Evolutionary conservation across 2,329 filamentous ascomycete species (phyloP).

Genomic region (Colletotrichum coccodes): DNA sequence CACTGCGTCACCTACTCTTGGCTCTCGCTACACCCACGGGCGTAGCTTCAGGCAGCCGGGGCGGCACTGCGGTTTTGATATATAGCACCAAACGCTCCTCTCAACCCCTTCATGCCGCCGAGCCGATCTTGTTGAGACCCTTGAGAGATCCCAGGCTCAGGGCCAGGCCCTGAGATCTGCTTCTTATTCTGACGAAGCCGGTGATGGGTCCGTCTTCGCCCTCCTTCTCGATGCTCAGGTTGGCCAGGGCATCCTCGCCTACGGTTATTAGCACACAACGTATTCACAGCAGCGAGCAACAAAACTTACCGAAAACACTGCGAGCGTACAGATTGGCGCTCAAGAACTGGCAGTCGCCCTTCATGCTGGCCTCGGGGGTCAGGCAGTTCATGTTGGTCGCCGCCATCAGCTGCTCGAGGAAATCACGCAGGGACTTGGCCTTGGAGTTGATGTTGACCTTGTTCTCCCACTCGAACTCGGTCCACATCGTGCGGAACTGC

Average conservation of each 20-base stretch:
- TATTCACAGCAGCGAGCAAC: neutral
- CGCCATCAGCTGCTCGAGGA: slow-evolving; percentile 94
- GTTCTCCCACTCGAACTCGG: slow-evolving; percentile 99
- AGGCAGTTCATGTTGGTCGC: slow-evolving; percentile 99
- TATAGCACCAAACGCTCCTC: slow-evolving; percentile 10
- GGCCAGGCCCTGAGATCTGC: slow-evolving; percentile 93
- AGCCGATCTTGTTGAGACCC: slow-evolving; percentile 85
- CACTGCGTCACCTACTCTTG: neutral
- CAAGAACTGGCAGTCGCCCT: slow-evolving; percentile 97
- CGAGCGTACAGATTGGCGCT: slow-evolving; percentile 96
- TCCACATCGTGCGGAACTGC: slow-evolving; percentile 99
- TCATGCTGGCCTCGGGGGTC: slow-evolving; percentile 94
- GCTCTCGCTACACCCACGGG: slow-evolving; percentile 20
- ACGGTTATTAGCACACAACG: slow-evolving; percentile 37
- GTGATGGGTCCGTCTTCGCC: slow-evolving; percentile 95
- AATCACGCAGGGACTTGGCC: slow-evolving; percentile 89
- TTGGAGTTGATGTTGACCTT: slow-evolving; percentile 99
- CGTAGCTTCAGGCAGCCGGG: slow-evolving; percentile 4
- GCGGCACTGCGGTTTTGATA: slow-evolving; percentile 19
- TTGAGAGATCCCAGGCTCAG: slow-evolving; percentile 94
- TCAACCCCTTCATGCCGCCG: slow-evolving; percentile 42
- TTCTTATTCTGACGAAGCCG: slow-evolving; percentile 97
- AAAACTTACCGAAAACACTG: slow-evolving; percentile 92
- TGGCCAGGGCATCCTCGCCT: slow-evolving; percentile 98
- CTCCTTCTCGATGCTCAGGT: slow-evolving; percentile 97